phyloP scores from a whole-genome alignment of 2,329 filamentous ascomycete genomes.

The Penicillium griseofulvum region DNA sequence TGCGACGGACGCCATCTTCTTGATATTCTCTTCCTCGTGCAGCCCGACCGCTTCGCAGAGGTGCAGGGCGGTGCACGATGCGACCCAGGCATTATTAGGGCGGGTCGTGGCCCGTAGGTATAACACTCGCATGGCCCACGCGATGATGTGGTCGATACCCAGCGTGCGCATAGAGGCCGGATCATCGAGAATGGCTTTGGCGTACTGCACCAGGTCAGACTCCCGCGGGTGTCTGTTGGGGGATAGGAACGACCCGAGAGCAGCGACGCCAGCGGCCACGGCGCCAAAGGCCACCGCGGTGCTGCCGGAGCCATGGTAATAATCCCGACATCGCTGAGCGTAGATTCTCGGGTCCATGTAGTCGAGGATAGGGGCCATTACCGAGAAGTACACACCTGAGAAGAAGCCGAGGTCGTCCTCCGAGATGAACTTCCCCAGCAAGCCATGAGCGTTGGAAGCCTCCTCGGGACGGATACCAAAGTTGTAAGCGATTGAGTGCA shows the following conservation, averaged over 20 bases:
- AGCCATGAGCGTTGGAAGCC: constrained; percentile 22
- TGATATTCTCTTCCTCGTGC: constrained; percentile 30
- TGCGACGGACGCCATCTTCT: constrained; percentile 26
- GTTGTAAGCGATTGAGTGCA: constrained; percentile 30
- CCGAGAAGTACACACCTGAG: constrained; percentile 25
- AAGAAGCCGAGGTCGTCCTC: constrained; percentile 24
- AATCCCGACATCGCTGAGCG: constrained; percentile 28
- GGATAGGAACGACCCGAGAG: constrained; percentile 30
- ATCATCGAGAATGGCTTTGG: constrained; percentile 34
- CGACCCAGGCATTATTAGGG: constrained; percentile 32
- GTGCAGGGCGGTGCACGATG: constrained; percentile 33
- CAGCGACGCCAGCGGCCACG: constrained; percentile 29
- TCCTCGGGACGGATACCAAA: constrained; percentile 33
- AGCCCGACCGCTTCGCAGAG: constrained; percentile 29
- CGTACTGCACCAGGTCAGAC: constrained; percentile 30
- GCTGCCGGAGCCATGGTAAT: constrained; percentile 21
- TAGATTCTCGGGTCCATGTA: constrained; percentile 26
- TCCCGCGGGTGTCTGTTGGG: constrained; percentile 24
- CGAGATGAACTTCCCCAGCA: constrained; percentile 25
- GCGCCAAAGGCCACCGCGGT: constrained; percentile 24
- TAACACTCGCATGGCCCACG: constrained; percentile 30
- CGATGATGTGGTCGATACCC: constrained; percentile 29
- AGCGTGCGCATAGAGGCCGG: constrained; percentile 27
- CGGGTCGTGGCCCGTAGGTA: constrained; percentile 34
- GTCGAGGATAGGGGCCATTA: constrained; percentile 23